These are phyloP conservation scores for Epithele typhae DNA, from an alignment of 768 basidiomycete species.

Conservation along the genomic window DNA sequence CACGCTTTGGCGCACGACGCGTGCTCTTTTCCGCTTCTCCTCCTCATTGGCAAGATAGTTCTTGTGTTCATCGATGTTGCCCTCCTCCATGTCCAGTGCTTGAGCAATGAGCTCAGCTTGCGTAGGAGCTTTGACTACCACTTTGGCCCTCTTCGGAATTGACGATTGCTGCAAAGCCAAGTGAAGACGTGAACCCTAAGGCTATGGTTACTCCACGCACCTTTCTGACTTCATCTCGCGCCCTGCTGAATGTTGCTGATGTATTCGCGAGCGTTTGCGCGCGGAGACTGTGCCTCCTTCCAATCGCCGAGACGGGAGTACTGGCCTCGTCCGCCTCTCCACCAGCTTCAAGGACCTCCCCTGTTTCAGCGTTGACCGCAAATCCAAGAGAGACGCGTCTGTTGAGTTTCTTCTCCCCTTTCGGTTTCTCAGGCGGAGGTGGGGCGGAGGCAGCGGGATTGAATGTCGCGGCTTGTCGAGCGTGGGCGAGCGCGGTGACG, in stretches of 20 bases:
- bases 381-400: slow-evolving; percentile 53
- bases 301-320: background rate
- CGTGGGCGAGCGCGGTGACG: slow-evolving; percentile 63
- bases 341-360: slow-evolving; percentile 43
- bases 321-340: background rate
- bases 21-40: slow-evolving; percentile 69
- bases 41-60: slow-evolving; percentile 80
- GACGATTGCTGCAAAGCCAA: slow-evolving; percentile 29
- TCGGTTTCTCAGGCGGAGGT: slow-evolving; percentile 18
- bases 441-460: slow-evolving; percentile 45
- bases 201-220: slow-evolving; percentile 20
- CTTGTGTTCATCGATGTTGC: slow-evolving; percentile 72
- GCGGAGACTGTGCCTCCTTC: slow-evolving; percentile 56
- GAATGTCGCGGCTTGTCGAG: slow-evolving; percentile 62
- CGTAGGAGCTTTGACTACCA: slow-evolving; percentile 48
- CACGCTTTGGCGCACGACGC: slow-evolving; percentile 55
- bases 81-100: slow-evolving; percentile 84
- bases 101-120: slow-evolving; percentile 83
- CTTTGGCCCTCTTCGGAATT: slow-evolving; percentile 56
- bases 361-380: slow-evolving; percentile 56
- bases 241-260: slow-evolving; percentile 57
- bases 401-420: slow-evolving; percentile 27
- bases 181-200: too few relatives aligned
- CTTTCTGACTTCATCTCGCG: slow-evolving; percentile 61
- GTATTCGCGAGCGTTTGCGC: slow-evolving; percentile 70